Percentiles rank a stretch among this genome's conserved stretches.
Evolutionary conservation across 2,329 filamentous ascomycete genomes (phyloP).

Genomic region (Calonectria naviculata): DNA sequence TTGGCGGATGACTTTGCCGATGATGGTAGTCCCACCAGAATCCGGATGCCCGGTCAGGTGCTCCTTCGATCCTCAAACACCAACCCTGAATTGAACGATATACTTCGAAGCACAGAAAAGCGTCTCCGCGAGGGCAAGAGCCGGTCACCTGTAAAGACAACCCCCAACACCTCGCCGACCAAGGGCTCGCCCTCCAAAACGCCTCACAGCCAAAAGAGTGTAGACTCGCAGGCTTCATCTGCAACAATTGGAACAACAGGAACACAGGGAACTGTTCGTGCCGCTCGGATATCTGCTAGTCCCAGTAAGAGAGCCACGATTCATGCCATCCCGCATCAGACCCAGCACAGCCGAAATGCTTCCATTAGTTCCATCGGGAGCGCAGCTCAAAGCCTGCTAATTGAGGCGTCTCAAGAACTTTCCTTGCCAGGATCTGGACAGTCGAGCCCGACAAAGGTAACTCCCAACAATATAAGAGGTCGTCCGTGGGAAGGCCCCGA

Average conservation of each 20-base stretch:
- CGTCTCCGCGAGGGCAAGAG: conserved; percentile 55
- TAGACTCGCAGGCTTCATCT: conserved; percentile 34
- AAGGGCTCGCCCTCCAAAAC: conserved; percentile 43
- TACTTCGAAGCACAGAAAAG: conserved; percentile 64
- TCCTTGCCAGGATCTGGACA: conserved; percentile 47
- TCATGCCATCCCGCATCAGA: conserved; percentile 26
- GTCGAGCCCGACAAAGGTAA: conserved; percentile 56
- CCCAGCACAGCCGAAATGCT: conserved; percentile 35
- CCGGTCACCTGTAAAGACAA: conserved; percentile 45
- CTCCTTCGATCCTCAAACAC: conserved; percentile 43
- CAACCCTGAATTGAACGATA: conserved; percentile 62
- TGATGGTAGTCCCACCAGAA: conserved; percentile 15
- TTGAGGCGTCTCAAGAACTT: conserved; percentile 47
- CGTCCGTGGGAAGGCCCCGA: conserved; percentile 39
- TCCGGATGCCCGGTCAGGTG: conserved; percentile 28
- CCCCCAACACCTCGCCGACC: conserved; percentile 36
- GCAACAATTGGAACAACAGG: conserved; percentile 35
- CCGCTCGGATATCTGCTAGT: conserved; percentile 39
- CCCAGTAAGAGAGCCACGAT: conserved; percentile 42
- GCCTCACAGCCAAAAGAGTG: conserved; percentile 42
- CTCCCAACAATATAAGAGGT: conserved; percentile 27
- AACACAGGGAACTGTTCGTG: conserved; percentile 31
- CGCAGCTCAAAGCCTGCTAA: conserved; percentile 54
- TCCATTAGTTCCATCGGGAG: conserved; percentile 48
- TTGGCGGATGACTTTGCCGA: conserved; percentile 23